These are phyloP conservation scores for Zygnema circumcarinatum DNA, from an alignment of 139 green algal species.

Conservation along the genomic window DNA sequence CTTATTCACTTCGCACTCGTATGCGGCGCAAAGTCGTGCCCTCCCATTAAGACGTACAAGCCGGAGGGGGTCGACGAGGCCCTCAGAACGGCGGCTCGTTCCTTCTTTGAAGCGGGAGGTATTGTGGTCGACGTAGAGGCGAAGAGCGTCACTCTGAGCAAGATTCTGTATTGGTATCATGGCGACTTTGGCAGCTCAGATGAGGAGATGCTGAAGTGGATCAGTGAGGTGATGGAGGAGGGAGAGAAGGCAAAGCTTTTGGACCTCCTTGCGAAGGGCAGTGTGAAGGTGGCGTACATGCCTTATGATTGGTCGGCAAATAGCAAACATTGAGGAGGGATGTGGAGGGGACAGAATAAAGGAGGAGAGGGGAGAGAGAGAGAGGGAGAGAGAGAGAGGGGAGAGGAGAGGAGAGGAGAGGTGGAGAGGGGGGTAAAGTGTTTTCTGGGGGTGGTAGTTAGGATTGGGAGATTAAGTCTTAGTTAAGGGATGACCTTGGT, in stretches of 20 bases:
- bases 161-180: conserved; percentile 79
- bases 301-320: conserved; percentile 9
- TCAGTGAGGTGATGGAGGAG: not conserved
- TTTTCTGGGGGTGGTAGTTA: not conserved
- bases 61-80: conserved; percentile 75
- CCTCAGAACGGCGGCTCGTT: conserved; percentile 70
- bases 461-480: not conserved
- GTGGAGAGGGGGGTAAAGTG: not conserved
- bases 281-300: not conserved
- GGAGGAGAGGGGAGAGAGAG: not conserved
- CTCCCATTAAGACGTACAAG: conserved; percentile 88
- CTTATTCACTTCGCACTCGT: conserved; percentile 95
- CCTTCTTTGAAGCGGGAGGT: conserved; percentile 73
- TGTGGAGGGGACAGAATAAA: not conserved
- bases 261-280: not conserved
- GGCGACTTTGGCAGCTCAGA: conserved; percentile 50
- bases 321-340: conserved; percentile 9
- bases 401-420: not conserved
- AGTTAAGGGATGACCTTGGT: not conserved
- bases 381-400: not conserved
- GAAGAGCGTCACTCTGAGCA: conserved; percentile 71
- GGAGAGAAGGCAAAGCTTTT: not conserved
- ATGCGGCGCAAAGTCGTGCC: conserved; percentile 90
- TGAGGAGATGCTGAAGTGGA: conserved; percentile 18
- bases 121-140: conserved; percentile 63